These are phyloP conservation scores for Chlorella sp. DNA, from an alignment of 139 green algal species.

Conservation along the genomic window DNA sequence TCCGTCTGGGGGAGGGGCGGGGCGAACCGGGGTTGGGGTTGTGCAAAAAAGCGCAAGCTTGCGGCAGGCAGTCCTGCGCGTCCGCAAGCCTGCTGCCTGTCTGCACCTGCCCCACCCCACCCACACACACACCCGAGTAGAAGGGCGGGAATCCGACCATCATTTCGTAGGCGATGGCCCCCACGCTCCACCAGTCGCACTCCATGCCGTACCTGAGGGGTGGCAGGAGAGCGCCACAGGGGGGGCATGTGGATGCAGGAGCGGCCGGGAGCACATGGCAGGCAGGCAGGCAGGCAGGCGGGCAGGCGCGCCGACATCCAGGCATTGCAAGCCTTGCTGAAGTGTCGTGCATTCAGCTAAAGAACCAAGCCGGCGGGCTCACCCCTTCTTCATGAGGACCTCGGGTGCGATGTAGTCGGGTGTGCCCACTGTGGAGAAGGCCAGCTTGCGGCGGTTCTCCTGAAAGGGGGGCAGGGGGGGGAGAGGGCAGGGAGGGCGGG, in stretches of 20 bases:
- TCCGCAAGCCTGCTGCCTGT: no score
- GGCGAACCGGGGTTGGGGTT: no score
- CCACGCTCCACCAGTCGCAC: constrained; percentile 98
- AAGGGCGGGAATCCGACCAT: constrained; percentile 97
- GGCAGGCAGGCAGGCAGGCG: no score
- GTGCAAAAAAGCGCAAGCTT: neutral
- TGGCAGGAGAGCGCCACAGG: neutral
- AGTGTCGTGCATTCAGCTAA: no score
- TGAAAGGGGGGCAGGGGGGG: neutral
- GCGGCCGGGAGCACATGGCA: no score
- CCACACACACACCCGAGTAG: constrained; percentile 69
- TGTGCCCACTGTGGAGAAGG: constrained; percentile 94
- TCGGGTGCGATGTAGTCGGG: constrained; percentile 96
- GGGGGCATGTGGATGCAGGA: neutral
- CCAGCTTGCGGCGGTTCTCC: constrained; percentile 81
- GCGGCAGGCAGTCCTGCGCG: no score
- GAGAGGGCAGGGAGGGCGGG: no score
- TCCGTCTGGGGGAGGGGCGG: neutral
- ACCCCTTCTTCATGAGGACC: constrained; percentile 96
- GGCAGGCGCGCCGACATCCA: no score
- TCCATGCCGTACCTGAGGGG: constrained; percentile 92
- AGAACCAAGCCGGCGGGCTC: neutral
- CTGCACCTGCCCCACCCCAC: neutral
- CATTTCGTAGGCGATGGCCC: constrained; percentile 98
- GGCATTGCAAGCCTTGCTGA: no score